Conservation (phyloP, 345 rosid genomes). For the Acer yangbiense region DNA sequence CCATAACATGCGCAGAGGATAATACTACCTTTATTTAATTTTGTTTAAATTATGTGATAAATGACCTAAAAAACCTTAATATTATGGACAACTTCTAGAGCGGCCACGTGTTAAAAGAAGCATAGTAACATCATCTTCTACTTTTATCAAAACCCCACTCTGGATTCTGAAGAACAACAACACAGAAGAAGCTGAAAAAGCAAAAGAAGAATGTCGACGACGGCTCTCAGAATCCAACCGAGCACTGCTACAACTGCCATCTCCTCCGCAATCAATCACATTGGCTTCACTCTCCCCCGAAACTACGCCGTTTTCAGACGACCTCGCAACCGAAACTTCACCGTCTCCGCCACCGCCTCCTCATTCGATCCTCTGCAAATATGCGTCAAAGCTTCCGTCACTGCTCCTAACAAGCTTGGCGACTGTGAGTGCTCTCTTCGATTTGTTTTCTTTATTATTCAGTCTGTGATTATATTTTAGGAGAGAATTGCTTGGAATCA, state of each 20-base stretch:
- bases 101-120: too few species aligned
- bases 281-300: constrained; percentile 27
- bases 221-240: constrained; percentile 45
- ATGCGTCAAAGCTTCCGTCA: constrained; percentile 86
- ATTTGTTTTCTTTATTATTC: not conserved
- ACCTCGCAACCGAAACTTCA: constrained; percentile 24
- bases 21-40: too few species aligned
- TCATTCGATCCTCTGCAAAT: constrained; percentile 51
- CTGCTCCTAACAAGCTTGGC: constrained; percentile 74
- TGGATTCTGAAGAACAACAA: not conserved
- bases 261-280: constrained; percentile 47
- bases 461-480: not conserved
- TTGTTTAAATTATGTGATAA: too few species aligned
- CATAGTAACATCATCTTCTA: not conserved
- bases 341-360: constrained; percentile 51
- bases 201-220: constrained; percentile 50
- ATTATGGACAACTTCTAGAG: too few species aligned
- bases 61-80: too few species aligned
- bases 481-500: not conserved
- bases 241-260: constrained; percentile 45
- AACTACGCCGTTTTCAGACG: constrained; percentile 25
- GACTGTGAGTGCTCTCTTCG: constrained; percentile 62
- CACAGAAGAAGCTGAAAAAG: not conserved
- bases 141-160: not conserved
- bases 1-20: too few species aligned